Percentiles rank a stretch among this genome's conserved stretches.
Evolutionary conservation across 768 basidiomycete genomes (phyloP).

Genomic region (Tylopilus intermedius): DNA sequence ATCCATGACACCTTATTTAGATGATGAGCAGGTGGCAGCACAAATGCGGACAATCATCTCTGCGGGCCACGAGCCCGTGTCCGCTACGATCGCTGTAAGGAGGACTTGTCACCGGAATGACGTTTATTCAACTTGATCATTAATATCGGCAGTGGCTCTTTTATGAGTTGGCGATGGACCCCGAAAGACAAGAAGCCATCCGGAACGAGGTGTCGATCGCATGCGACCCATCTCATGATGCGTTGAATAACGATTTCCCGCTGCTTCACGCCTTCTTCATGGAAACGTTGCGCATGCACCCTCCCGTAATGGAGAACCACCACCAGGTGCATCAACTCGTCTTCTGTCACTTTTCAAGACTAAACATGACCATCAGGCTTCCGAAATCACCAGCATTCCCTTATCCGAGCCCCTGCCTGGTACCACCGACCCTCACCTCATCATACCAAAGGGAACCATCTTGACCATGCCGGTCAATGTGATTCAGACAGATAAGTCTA

Average conservation of each 20-base stretch:
- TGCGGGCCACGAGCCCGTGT: constrained; percentile 45
- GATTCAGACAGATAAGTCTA: constrained; percentile 44
- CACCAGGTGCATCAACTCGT: constrained; percentile 41
- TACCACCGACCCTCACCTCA: constrained; percentile 37
- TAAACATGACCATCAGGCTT: constrained; percentile 35
- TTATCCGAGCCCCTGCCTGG: constrained; percentile 49
- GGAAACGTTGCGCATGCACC: constrained; percentile 58
- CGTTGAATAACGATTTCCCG: constrained; percentile 44
- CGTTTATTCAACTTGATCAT: constrained; percentile 5
- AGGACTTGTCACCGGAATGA: background rate
- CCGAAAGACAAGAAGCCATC: constrained; percentile 48
- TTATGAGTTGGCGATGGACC: constrained; percentile 54
- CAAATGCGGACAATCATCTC: constrained; percentile 63
- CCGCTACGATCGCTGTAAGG: constrained; percentile 33
- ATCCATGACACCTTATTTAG: constrained; percentile 35
- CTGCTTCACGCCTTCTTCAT: constrained; percentile 58
- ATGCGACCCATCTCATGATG: constrained; percentile 48
- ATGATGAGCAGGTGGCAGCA: constrained; percentile 48
- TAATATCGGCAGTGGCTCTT: constrained; percentile 49
- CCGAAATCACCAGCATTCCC: constrained; percentile 48
- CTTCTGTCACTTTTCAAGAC: background rate
- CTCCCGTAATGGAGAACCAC: constrained; percentile 61
- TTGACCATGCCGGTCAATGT: constrained; percentile 54
- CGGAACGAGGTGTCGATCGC: constrained; percentile 49
- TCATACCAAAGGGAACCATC: constrained; percentile 54